Evolutionary conservation across 164 flowering plant genomes (phyloP), one percentile per base, ranked within the genome.

Genomic region (Cinnamomum micranthum): DNA sequence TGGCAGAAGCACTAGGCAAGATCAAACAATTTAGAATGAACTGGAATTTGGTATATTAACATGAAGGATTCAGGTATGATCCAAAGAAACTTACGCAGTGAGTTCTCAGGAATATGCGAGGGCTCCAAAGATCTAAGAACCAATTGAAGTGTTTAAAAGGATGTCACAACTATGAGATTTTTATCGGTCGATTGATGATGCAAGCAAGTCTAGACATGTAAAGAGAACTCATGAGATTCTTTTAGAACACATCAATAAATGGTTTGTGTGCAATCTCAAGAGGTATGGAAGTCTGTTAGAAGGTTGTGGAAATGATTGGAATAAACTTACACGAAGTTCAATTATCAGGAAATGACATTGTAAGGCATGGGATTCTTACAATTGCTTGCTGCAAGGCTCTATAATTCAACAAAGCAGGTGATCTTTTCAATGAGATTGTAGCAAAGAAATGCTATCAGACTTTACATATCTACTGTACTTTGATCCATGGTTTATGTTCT

Each of bases 1-100:
- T 93, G 70, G 85, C 91, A 33, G 97, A 91, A 35, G 81, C 93
- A 67, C 71, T 95, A 55, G 97, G 98, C 4, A 93, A 91, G 74
- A 89, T 90, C 75, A 92, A 87, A 78, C 98, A 91, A 81, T 91
- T 91, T 75, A 87, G 82, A 52, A 59, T 88, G 83, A 74, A 88
- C 0, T 89, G 95, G 95, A 76, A 55, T 19, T 74, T 92, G 66
- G 94, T 92, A 6, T 62, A 66, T 66, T 31, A 81, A 84, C 55
- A 90, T 89, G 97, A 89, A 84, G 72, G 24, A 64, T 1, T 87
- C 79, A 62, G 88, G 86, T 24, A 62, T 89, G 23, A 75, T 94
- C 75, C 6, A 89, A 77, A 65, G 92, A 90, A 47, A 90, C 98
- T 0, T 89, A 90, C 73, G 81, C 79, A 3, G 75, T 93, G 80